Evolutionary conservation across 306 rosid species (phyloP), one percentile per base, ranked within the genome.

Genomic region (Clitoria ternatea): DNA sequence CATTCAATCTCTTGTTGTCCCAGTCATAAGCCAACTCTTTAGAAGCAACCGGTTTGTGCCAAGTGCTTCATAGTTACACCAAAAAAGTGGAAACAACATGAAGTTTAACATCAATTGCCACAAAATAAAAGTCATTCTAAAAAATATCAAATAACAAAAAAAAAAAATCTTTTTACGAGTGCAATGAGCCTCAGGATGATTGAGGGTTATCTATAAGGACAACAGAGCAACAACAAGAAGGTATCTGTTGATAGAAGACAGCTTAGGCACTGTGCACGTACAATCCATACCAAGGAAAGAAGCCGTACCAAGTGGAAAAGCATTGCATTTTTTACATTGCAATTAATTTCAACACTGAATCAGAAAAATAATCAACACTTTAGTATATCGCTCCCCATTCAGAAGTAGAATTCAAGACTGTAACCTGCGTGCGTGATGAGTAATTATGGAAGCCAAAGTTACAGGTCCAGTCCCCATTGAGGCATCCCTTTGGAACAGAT

Each of bases 281-380:
- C 45, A 56, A 33, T 47, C 15, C 9, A 71, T 55, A 33, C 13
- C 19, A 79, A 50, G 50, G 64, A 40, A 79, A 67, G 63, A 64
- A 74, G 47, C 13, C 63, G 37, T 85, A 94, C 99, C 97, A 78
- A 88, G 92, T 42, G 90, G 97, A 72, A 82, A 78, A 76, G 97
- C 92, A 64, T 89, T 82, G 84, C 99, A 94, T 69, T 89, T 91
- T 78, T 91, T 94, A 85, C 97, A 94, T 97, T 94, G 91, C 86
- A 87, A 49, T 69, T 14, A 53, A 81, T 76, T 72, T 20, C 57
- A 78, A 74, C 47, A 56, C 32, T 18, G 69, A 32, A 83, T 82
- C 62, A 87, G 81, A 66, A 40, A 70, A 57, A 67, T 45, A 76
- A 47, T 18, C 26, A 68, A 60, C 22, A 43, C 59, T 33, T 39